Conservation (phyloP, 768 basidiomycete species). For the Russula abietina region DNA sequence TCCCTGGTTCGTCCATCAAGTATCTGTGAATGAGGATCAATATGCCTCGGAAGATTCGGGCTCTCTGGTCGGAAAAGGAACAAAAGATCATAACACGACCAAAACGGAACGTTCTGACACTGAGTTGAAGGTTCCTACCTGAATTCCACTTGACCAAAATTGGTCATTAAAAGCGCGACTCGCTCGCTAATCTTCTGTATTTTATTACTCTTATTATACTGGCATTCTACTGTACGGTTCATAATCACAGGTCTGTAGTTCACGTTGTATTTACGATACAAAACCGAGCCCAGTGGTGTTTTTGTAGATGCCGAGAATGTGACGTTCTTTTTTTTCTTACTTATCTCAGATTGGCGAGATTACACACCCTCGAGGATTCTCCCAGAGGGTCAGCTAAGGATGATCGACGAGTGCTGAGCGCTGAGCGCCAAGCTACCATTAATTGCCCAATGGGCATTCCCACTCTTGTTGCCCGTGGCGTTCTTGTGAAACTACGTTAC, state of each 20-base stretch:
- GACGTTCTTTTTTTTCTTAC: not conserved
- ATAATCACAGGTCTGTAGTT: not conserved
- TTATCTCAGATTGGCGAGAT: not conserved
- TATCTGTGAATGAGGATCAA: not conserved
- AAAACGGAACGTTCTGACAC: not conserved
- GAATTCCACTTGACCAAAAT: not conserved
- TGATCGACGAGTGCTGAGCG: too few relatives aligned
- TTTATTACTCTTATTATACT: not conserved
- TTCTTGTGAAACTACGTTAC: too few relatives aligned
- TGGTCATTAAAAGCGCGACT: not conserved
- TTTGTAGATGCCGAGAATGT: not conserved
- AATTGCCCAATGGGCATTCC: too few relatives aligned
- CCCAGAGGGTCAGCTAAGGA: too few relatives aligned
- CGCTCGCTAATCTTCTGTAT: not conserved
- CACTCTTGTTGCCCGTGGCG: too few relatives aligned
- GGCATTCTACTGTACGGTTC: not conserved
- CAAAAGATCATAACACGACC: not conserved
- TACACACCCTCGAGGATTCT: too few relatives aligned
- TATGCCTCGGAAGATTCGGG: conserved; percentile 9
- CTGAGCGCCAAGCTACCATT: too few relatives aligned
- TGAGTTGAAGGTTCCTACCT: not conserved
- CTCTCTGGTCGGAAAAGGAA: not conserved
- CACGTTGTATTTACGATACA: not conserved
- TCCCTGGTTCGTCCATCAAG: not conserved
- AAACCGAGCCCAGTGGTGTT: not conserved